phyloP scores from a whole-genome alignment of 2,329 filamentous ascomycete species.

The Lachnellula subtilissima region DNA sequence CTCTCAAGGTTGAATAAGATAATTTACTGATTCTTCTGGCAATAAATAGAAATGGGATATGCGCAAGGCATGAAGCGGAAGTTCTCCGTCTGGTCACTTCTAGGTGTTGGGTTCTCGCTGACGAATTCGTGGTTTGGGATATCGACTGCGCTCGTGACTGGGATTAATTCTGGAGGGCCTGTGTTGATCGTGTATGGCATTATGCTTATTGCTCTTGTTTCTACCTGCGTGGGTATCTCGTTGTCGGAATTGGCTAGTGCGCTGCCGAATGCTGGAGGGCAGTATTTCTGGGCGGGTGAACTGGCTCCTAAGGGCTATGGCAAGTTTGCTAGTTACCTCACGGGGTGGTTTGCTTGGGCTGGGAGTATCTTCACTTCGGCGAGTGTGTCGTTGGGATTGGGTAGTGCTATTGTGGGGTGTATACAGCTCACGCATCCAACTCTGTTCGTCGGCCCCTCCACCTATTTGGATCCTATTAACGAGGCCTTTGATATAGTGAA shows the following conservation, averaged over 20 bases:
- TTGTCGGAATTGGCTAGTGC: slow-evolving; percentile 39
- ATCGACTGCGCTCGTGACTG: slow-evolving; percentile 31
- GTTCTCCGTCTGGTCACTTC: slow-evolving; percentile 39
- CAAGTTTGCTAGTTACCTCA: slow-evolving; percentile 36
- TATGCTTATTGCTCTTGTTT: slow-evolving; percentile 37
- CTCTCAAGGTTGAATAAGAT: neutral
- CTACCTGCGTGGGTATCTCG: slow-evolving; percentile 38
- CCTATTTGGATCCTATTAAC: neutral
- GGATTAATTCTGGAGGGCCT: slow-evolving; percentile 40
- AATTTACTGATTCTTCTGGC: neutral
- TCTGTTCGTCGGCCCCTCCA: slow-evolving; percentile 37
- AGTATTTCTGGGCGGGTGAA: slow-evolving; percentile 41
- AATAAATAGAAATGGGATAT: slow-evolving; percentile 13
- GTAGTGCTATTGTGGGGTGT: slow-evolving; percentile 44
- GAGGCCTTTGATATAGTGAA: slow-evolving; percentile 6
- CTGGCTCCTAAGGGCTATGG: slow-evolving; percentile 36
- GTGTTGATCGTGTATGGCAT: slow-evolving; percentile 38
- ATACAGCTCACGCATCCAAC: slow-evolving; percentile 48
- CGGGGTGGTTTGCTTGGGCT: slow-evolving; percentile 48
- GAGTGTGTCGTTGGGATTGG: slow-evolving; percentile 45
- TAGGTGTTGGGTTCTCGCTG: slow-evolving; percentile 40
- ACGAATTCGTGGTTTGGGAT: slow-evolving; percentile 40
- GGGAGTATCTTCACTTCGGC: slow-evolving; percentile 50
- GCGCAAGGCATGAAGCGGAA: slow-evolving; percentile 37
- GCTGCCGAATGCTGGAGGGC: slow-evolving; percentile 39